Evolutionary conservation across 75 land plant species (phyloP), one percentile per base, ranked within the genome.

Genomic region (Cryptomeria japonica): DNA sequence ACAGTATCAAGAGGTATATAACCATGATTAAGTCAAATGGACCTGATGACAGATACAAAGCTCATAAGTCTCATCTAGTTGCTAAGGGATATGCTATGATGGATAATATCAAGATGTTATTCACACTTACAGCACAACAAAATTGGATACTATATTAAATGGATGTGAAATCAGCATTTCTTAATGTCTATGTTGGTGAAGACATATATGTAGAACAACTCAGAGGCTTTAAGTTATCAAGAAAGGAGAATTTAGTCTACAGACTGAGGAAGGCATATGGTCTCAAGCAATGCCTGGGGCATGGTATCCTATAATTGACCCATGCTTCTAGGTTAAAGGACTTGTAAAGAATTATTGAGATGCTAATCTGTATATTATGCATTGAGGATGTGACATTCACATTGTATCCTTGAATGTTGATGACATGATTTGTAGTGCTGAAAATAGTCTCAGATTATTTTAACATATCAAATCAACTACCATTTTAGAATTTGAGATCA

Each of bases 221-320:
- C 32, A 34, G 6, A 39, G 49, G 89, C 22, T 91, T 72, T 87
- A 56, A 75, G 10, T 11, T 39, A 8, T 39, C 47, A 53, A 87
- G 83, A 1, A 58, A 82, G 18, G 88, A 88, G 41, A 15, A 83
- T 10, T 55, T 47, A 11, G 89, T 88, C 22, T 91, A 86, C 39
- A 83, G 47, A 18, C 36, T 86, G 14, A 73, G 58, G 32, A 90
- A 90, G 82, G 84, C 89, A 1, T 91, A 84, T 84, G 89, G 88
- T 19, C 73, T 91, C 3, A 88, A 87, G 70, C 80, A 88, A 88
- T 89, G 56, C 89, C 89, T 2, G 14, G 87, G 7, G 87, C 84
- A n/a, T 90, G 91, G 89, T 90, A 90, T 83, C 25, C 28, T 7
- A 56, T 28, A 6, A 38, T 85, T 7, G 87, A 88, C 42, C 42